Conservation (phyloP, 1,284 basidiomycete genomes). For the Trichosporon coremiiforme region DNA sequence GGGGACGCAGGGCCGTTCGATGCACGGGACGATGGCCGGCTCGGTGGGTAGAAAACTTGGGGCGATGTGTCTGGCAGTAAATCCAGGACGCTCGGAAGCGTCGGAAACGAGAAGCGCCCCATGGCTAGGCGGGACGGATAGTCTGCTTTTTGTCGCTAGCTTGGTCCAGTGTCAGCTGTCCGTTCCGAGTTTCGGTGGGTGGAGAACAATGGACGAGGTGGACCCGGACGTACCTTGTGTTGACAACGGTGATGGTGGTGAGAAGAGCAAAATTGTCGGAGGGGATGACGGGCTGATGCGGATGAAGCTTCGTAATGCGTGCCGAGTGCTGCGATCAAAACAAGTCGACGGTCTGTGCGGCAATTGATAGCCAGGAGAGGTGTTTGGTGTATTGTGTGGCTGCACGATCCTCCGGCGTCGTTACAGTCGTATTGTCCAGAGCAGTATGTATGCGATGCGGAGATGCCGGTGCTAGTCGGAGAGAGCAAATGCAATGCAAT, state of each 20-base stretch:
- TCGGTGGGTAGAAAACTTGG: conserved; percentile 10
- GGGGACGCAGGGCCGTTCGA: background rate
- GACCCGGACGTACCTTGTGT: background rate
- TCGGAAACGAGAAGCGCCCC: conserved; percentile 18
- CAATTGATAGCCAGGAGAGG: conserved; percentile 4
- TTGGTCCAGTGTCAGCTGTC: background rate
- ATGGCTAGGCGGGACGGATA: background rate
- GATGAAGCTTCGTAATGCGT: background rate
- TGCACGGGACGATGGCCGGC: conserved; percentile 3
- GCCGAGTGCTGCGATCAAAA: conserved; percentile 9
- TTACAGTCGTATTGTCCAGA: background rate
- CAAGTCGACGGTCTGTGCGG: conserved; percentile 13
- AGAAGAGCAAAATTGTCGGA: background rate
- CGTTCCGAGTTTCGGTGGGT: background rate
- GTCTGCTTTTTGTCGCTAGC: background rate
- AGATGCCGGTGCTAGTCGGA: background rate
- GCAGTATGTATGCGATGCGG: conserved; percentile 5
- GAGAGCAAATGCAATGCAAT: conserved; percentile 1
- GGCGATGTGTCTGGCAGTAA: conserved; percentile 14
- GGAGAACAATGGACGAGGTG: no score
- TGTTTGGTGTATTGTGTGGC: conserved; percentile 15
- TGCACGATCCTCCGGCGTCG: conserved; percentile 3
- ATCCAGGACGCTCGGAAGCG: conserved; percentile 11
- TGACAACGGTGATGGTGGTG: background rate
- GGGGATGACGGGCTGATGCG: background rate